Evolutionary conservation across 1,284 basidiomycete genomes (phyloP), one percentile per base, ranked within the genome.

Genomic region (Cutaneotrichosporon cavernicola): DNA sequence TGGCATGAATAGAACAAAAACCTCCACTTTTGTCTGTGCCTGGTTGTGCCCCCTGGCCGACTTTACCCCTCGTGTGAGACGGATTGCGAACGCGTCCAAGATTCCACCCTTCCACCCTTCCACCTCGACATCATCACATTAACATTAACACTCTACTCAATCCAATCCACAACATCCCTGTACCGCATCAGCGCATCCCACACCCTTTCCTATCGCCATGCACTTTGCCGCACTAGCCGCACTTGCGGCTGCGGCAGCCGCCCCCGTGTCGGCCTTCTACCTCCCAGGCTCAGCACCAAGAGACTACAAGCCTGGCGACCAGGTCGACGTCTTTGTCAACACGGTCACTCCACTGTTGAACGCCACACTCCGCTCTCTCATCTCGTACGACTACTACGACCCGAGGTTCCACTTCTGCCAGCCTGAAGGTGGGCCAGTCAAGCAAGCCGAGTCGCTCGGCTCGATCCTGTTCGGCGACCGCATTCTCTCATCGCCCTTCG

Each of bases 401-500:
- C 49, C 58, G 4, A 81, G 87, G 51, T 90, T 98, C 70, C 88
- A 89, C 69, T 98, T 98, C 80, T 98, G 96, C 76, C 74, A 85
- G 68, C 96, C 96, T 7, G 81, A 85, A 57, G 88, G 84, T 8
- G 92, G 91, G 5, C 87, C 89, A 1, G 81, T 88, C 74, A 88
- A 89, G 71, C 88, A 93, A 76, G 88, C 90, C 14, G 95, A 97
- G 80, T 90, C 89, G 1, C 83, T 99, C 31, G 96, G 96, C 5
- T 92, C 91, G 34, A 94, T 97, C 68, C 83, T 99, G 16, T 97
- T 97, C 72, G 96, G 96, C 34, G 96, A 99, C 82, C 86, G 96
- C 65, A 94, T 99, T 75, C 92, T 95, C 81, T 89, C 89, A 76
- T 92, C 91, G 9, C 89, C 90, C 3, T 95, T 94, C 74, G 85